These are phyloP conservation scores for Mortierella sp. DNA, from an alignment of 371 early-diverging fungal species.

Conservation along the genomic window DNA sequence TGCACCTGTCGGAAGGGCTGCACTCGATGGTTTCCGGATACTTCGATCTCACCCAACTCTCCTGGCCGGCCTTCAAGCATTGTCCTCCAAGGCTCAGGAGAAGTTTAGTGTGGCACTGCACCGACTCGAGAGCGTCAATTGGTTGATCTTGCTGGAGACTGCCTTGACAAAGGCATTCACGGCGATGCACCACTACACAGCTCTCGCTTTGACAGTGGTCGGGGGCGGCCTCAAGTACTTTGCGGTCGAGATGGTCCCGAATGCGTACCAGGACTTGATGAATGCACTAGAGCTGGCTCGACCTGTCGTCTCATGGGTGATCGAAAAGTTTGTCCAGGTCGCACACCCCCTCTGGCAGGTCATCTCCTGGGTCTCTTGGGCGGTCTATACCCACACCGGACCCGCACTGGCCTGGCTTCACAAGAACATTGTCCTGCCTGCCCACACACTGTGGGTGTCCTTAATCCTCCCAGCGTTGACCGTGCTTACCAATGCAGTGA, in stretches of 20 bases:
- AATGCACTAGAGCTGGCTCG: conserved; percentile 37
- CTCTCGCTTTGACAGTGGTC: neutral
- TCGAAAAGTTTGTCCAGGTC: conserved; percentile 28
- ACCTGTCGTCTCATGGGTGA: conserved; percentile 36
- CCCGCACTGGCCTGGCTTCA: conserved; percentile 22
- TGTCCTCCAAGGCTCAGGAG: conserved; percentile 32
- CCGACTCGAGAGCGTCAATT: conserved; percentile 37
- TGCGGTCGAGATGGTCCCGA: conserved; percentile 39
- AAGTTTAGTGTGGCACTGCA: conserved; percentile 5
- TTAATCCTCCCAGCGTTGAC: conserved; percentile 21
- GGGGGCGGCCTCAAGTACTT: conserved; percentile 24
- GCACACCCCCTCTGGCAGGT: conserved; percentile 35
- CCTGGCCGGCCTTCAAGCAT: conserved; percentile 36
- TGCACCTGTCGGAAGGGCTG: conserved; percentile 7
- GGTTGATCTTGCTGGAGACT: conserved; percentile 40
- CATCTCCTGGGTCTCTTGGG: conserved; percentile 26
- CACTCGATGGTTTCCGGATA: conserved; percentile 18
- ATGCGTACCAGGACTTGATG: conserved; percentile 41
- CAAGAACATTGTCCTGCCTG: conserved; percentile 20
- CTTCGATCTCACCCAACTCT: conserved; percentile 49
- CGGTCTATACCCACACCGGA: conserved; percentile 9
- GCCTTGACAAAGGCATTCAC: conserved; percentile 18
- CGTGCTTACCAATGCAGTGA: neutral
- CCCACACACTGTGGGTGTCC: conserved; percentile 21
- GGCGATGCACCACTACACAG: neutral